Evolutionary conservation across 257 asterid genomes (phyloP), one percentile per base, ranked within the genome.

Genomic region (Leonotis leonurus): DNA sequence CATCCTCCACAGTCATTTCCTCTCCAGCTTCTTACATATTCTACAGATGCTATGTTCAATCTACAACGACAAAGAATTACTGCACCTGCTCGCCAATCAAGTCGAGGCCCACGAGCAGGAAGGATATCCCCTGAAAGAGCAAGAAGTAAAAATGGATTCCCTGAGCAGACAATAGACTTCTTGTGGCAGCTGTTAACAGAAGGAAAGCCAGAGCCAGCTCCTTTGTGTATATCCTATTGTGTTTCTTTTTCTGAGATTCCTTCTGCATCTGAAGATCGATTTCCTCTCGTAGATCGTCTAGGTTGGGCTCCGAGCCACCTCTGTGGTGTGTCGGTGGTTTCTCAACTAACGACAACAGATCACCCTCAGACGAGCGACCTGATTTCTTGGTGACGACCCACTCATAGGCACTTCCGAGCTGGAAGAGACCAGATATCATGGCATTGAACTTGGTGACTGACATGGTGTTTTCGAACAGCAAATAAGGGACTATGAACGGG

Each of bases 371-470:
- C 2, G 95, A 89, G 0, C 97, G 83, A 0, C 96, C 98, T 0
- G 95, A 81, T 74, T 92, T 92, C 77, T 89, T 92, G 17, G 97
- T 86, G 10, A 92, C 97, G 0, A 92, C 94, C 98, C 98, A 92
- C 49, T 89, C 98, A 6, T 89, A 91, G 0, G 96, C 95, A 20
- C 90, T 82, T 41, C 96, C 96, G 1, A 91, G 90, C 51, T 88
- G 98, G 81, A 86, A 89, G 17, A 92, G 95, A 4, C 95, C 95
- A 0, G 98, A 92, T 55, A 92, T 71, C 98, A 89, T 92, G 50
- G 97, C 98, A 11, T 83, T 92, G 83, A 92, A 89, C 75, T 92
- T 89, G 64, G 98, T 92, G 3, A 92, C 97, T 0, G 98, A 92
- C 98, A 92, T 89, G 0, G 98, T 89, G 91, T 92, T 92, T 61